A percentile compares a stretch with the other conserved stretches of the same genome.
Evolutionary conservation across 78 protist genomes (phyloP).

Genomic region (Chrysochromulina tobinii): DNA sequence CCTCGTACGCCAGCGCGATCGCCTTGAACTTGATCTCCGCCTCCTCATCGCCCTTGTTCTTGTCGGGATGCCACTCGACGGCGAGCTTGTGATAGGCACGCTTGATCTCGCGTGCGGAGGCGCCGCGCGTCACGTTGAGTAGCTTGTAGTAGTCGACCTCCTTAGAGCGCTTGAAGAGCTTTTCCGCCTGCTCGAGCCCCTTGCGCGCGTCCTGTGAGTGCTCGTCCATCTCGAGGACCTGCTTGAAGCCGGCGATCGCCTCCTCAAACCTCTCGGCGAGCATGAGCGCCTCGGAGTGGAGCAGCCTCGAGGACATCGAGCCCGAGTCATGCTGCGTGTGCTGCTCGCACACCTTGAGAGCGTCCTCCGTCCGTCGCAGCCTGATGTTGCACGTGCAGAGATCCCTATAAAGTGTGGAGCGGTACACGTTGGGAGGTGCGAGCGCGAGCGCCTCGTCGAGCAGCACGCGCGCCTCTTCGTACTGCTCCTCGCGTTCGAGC

Average conservation of each 20-base stretch:
- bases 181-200: background rate
- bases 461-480: background rate
- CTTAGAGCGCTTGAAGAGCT: background rate
- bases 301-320: background rate
- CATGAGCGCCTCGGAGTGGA: background rate
- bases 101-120: background rate
- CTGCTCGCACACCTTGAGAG: background rate
- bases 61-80: background rate
- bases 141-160: background rate
- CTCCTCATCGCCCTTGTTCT: background rate
- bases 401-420: background rate
- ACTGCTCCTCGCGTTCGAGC: constrained; percentile 24
- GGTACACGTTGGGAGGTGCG: background rate
- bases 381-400: background rate
- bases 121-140: background rate
- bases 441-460: background rate
- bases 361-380: background rate
- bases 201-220: background rate
- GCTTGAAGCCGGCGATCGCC: background rate
- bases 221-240: background rate
- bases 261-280: background rate
- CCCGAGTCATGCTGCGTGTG: background rate
- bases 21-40: background rate
- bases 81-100: constrained; percentile 20
- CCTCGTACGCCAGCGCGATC: constrained; percentile 19